A percentile compares a stretch with the other conserved stretches of the same genome.
phyloP scores from a whole-genome alignment of 176 grass and related monocot species.

The Ampelocalamus luodianensis region DNA sequence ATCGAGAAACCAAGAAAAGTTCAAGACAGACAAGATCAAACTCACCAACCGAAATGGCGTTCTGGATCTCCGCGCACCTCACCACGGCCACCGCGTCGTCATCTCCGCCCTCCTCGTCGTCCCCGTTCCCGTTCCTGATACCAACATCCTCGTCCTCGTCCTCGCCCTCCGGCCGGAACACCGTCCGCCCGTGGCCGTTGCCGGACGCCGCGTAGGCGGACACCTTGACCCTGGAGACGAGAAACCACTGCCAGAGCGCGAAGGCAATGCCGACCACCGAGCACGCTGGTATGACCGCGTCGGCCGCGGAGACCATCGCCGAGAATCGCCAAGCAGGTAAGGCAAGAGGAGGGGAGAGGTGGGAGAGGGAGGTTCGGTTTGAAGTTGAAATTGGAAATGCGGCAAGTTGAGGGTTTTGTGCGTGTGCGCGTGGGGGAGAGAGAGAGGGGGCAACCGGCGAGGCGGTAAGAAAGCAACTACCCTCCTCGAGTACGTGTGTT shows the following conservation, averaged over 20 bases:
- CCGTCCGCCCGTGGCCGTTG: conserved; percentile 13
- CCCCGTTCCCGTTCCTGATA: conserved; percentile 9
- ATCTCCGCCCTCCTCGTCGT: conserved; percentile 41
- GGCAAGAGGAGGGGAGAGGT: neutral
- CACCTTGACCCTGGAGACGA: conserved; percentile 63
- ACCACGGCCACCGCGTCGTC: conserved; percentile 44
- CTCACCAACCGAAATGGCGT: conserved; percentile 74
- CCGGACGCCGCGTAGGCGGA: conserved; percentile 32
- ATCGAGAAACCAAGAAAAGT: neutral
- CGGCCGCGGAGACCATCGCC: conserved; percentile 15
- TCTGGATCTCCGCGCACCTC: conserved; percentile 80
- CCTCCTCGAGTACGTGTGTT: too few relatives aligned
- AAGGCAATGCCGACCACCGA: conserved; percentile 64
- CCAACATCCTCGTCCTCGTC: conserved; percentile 15
- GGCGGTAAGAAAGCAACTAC: too few relatives aligned
- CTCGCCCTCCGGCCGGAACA: conserved; percentile 30
- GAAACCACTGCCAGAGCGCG: conserved; percentile 67
- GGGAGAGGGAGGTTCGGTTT: neutral
- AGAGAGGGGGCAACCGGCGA: too few relatives aligned
- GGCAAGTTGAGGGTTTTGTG: neutral
- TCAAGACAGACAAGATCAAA: neutral
- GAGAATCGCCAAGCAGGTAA: neutral
- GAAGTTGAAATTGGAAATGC: neutral
- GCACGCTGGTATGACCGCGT: conserved; percentile 58
- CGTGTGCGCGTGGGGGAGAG: neutral